phyloP scores from a whole-genome alignment of 192 early-diverging fungal genomes.

The Coemansia sp. region DNA sequence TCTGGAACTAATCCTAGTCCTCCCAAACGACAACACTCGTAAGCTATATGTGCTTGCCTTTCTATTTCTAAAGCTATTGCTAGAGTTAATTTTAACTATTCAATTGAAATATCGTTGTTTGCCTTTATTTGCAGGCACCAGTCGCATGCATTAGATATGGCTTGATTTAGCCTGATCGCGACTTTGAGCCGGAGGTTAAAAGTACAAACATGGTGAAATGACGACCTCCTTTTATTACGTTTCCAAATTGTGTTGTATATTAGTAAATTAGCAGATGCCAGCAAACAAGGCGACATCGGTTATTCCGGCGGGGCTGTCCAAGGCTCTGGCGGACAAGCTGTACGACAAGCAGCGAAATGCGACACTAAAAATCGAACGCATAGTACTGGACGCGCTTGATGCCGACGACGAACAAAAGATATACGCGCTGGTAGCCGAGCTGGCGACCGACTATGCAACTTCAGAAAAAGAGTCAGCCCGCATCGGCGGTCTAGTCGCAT shows the following conservation, averaged over 20 bases:
- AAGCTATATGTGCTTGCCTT: neutral
- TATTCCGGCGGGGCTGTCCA: slow-evolving; percentile 55
- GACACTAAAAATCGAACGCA: slow-evolving; percentile 87
- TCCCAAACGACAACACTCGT: neutral
- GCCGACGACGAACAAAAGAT: slow-evolving; percentile 61
- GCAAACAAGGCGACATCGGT: slow-evolving; percentile 10
- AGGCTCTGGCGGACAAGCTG: slow-evolving; percentile 82
- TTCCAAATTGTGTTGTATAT: too few relatives aligned
- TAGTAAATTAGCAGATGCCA: neutral
- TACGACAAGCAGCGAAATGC: slow-evolving; percentile 95
- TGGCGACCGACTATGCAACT: slow-evolving; percentile 88
- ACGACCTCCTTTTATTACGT: too few relatives aligned
- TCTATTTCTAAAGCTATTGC: too few relatives aligned
- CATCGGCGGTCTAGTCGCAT: slow-evolving; percentile 91
- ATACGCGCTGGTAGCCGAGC: slow-evolving; percentile 68
- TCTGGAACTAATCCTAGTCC: neutral
- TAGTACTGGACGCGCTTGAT: slow-evolving; percentile 65
- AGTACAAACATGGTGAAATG: too few relatives aligned
- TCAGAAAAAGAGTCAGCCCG: slow-evolving; percentile 81
- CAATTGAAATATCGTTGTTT: too few relatives aligned
- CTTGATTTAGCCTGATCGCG: too few relatives aligned
- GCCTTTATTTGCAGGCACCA: too few relatives aligned
- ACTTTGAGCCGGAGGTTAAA: too few relatives aligned
- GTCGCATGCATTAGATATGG: too few relatives aligned
- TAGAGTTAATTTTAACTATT: neutral